These are phyloP conservation scores for Ascocoryne sarcoides DNA, from an alignment of 2,329 filamentous ascomycete species.

Conservation along the genomic window DNA sequence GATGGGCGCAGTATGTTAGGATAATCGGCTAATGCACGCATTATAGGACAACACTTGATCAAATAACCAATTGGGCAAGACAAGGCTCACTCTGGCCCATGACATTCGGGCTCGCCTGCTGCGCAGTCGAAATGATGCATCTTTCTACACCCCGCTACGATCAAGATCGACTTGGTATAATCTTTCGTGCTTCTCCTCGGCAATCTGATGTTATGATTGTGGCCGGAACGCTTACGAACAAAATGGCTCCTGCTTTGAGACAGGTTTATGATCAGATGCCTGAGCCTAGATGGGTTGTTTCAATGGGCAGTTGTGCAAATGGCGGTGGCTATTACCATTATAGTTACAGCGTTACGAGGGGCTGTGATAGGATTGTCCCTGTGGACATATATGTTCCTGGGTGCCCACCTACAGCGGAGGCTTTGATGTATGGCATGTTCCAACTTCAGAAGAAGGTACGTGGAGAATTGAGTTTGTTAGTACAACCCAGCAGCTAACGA, in stretches of 20 bases:
- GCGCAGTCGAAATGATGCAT: slow-evolving; percentile 90
- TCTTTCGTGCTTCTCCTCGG: slow-evolving; percentile 80
- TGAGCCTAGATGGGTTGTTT: slow-evolving; percentile 76
- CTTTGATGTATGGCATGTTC: slow-evolving; percentile 57
- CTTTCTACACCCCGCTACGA: slow-evolving; percentile 82
- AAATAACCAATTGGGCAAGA: slow-evolving; percentile 74
- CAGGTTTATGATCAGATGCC: slow-evolving; percentile 96
- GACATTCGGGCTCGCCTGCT: slow-evolving; percentile 83
- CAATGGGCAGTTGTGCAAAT: slow-evolving; percentile 79
- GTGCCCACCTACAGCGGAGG: slow-evolving; percentile 55
- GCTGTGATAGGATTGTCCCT: slow-evolving; percentile 68
- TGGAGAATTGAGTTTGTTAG: background rate
- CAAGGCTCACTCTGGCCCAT: slow-evolving; percentile 83
- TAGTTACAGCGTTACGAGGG: slow-evolving; percentile 68
- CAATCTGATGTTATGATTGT: slow-evolving; percentile 93
- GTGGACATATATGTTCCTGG: slow-evolving; percentile 76
- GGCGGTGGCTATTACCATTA: slow-evolving; percentile 84
- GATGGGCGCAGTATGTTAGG: too few relatives aligned
- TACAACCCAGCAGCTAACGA: slow-evolving; percentile 1
- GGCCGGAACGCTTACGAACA: slow-evolving; percentile 86
- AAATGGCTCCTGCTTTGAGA: slow-evolving; percentile 86
- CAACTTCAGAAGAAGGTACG: slow-evolving; percentile 67
- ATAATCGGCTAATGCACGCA: background rate
- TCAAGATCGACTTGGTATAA: slow-evolving; percentile 80
- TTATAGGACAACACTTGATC: slow-evolving; percentile 64